phyloP scores from a whole-genome alignment of 768 basidiomycete species.

The Tulasnella sp. region DNA sequence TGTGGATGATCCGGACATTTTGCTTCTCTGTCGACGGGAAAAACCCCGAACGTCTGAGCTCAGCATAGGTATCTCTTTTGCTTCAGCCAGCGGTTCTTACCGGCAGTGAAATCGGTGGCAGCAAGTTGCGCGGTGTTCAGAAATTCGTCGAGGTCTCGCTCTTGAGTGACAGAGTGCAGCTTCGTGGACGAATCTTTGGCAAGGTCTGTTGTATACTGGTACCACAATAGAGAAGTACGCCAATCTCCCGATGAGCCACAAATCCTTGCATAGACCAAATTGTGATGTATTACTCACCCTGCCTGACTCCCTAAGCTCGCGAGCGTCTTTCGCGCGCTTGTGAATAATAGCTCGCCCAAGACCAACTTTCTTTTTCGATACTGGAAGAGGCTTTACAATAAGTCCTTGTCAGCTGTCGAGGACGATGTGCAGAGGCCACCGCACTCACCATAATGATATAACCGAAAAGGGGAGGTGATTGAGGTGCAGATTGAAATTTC shows the following conservation, averaged over 20 bases:
- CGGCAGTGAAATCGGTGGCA: constrained; percentile 92
- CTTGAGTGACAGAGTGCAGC: constrained; percentile 90
- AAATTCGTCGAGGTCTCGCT: constrained; percentile 92
- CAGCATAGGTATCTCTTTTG: neutral
- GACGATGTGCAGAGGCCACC: neutral
- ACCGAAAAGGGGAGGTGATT: neutral
- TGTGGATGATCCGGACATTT: constrained; percentile 69
- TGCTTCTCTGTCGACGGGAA: constrained; percentile 45
- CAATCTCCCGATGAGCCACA: neutral
- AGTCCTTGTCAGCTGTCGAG: neutral
- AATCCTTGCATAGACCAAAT: constrained; percentile 13
- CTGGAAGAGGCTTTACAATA: neutral
- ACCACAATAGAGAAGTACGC: neutral
- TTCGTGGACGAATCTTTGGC: constrained; percentile 47
- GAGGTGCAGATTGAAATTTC: neutral
- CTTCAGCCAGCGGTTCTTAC: constrained; percentile 37
- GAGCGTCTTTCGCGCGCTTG: constrained; percentile 71
- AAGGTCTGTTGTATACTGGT: constrained; percentile 68
- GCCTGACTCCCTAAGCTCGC: constrained; percentile 50
- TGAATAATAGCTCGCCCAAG: constrained; percentile 96
- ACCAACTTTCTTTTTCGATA: constrained; percentile 41
- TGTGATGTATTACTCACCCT: constrained; percentile 45
- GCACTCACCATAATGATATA: constrained; percentile 1
- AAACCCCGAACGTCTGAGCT: neutral
- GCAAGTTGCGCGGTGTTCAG: constrained; percentile 90